phyloP scores from a whole-genome alignment of 768 basidiomycete genomes.

The Pluteus cervinus region DNA sequence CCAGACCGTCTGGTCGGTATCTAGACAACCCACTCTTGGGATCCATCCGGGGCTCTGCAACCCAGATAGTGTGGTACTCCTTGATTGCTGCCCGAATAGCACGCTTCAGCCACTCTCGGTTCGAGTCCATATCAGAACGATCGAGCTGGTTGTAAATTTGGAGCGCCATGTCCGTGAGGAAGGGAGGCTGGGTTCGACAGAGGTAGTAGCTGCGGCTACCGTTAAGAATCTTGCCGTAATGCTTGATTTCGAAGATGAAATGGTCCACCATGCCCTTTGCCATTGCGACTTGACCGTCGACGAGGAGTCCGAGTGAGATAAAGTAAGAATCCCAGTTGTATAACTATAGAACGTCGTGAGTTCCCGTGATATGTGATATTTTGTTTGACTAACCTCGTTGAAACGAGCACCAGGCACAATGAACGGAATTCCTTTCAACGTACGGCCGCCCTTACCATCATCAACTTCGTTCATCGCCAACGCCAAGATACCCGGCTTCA shows the following conservation, averaged over 20 bases:
- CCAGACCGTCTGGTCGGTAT: constrained; percentile 88
- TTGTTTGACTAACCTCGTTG: constrained; percentile 63
- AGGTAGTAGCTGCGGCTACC: constrained; percentile 95
- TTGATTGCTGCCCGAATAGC: constrained; percentile 98
- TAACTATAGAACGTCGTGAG: constrained; percentile 42
- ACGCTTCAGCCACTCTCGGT: constrained; percentile 88
- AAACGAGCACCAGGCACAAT: constrained; percentile 94
- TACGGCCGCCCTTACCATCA: constrained; percentile 71
- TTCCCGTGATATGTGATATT: constrained; percentile 3
- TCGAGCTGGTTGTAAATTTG: constrained; percentile 98
- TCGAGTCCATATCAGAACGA: constrained; percentile 69
- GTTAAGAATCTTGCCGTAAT: constrained; percentile 95
- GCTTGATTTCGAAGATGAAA: constrained; percentile 98
- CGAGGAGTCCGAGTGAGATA: constrained; percentile 87
- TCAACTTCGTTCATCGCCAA: constrained; percentile 92
- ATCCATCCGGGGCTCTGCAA: constrained; percentile 90
- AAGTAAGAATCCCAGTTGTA: constrained; percentile 98
- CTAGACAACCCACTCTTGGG: constrained; percentile 91
- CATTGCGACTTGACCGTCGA: constrained; percentile 91
- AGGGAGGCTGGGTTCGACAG: constrained; percentile 93
- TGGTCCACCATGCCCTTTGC: constrained; percentile 99
- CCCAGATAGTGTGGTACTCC: constrained; percentile 98
- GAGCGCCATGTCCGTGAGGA: constrained; percentile 97
- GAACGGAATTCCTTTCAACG: constrained; percentile 91
- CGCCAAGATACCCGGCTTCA: constrained; percentile 90